Conservation (phyloP, 192 early-diverging fungal species). For the Entomortierella lignicola region DNA sequence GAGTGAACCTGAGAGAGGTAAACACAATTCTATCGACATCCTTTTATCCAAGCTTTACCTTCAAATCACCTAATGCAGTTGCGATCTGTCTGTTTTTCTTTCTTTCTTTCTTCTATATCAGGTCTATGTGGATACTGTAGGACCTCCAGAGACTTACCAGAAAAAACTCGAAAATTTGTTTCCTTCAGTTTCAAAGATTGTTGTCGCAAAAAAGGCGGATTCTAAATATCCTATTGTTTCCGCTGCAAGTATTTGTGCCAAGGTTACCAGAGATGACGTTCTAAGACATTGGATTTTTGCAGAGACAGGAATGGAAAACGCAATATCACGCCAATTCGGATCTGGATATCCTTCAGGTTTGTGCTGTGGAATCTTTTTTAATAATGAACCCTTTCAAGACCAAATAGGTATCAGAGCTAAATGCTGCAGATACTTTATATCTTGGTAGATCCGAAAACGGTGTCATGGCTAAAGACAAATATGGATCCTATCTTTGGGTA, state of each 20-base stretch:
- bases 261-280: slow-evolving; percentile 83
- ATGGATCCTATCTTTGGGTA: slow-evolving; percentile 93
- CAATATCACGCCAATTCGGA: slow-evolving; percentile 75
- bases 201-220: slow-evolving; percentile 96
- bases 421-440: not conserved
- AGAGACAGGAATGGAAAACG: slow-evolving; percentile 62
- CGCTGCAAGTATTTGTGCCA: slow-evolving; percentile 96
- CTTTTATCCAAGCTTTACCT: too few species aligned
- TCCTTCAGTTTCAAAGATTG: slow-evolving; percentile 77
- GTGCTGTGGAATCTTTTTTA: not conserved
- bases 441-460: slow-evolving; percentile 86
- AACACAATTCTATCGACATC: too few species aligned
- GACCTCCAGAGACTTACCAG: slow-evolving; percentile 89
- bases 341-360: slow-evolving; percentile 89
- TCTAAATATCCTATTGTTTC: slow-evolving; percentile 92
- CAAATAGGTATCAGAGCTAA: too few species aligned
- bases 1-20: slow-evolving; percentile 79
- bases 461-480: slow-evolving; percentile 82
- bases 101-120: too few species aligned
- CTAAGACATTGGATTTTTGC: slow-evolving; percentile 75
- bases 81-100: too few species aligned
- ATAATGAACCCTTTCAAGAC: not conserved
- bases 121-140: slow-evolving; percentile 97
- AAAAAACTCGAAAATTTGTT: slow-evolving; percentile 80
- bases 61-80: too few species aligned